Evolutionary conservation across 176 grass and related monocot genomes (phyloP).

Genomic region (Echinochloa phyllopogon): DNA sequence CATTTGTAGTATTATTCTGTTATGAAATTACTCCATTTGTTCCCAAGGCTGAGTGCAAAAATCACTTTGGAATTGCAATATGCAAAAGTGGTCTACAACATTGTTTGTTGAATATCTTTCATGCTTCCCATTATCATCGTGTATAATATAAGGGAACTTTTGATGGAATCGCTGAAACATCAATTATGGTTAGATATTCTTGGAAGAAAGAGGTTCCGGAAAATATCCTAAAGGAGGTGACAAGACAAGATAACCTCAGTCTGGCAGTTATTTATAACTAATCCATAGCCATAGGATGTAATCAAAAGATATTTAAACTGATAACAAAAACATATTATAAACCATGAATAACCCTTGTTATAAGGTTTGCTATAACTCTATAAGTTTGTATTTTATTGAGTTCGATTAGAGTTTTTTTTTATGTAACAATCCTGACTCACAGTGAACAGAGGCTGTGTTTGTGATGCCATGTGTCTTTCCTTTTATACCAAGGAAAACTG

Average conservation of each 20-base stretch:
- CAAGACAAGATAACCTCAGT: neutral
- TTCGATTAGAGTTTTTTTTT: neutral
- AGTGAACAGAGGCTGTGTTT: neutral
- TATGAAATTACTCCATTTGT: conserved; percentile 10
- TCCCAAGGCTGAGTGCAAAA: neutral
- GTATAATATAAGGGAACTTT: neutral
- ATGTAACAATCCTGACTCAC: neutral
- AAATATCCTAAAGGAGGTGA: neutral
- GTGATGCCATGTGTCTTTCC: neutral
- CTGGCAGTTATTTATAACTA: conserved; percentile 12
- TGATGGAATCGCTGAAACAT: neutral
- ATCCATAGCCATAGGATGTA: neutral
- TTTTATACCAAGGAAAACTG: conserved; percentile 10
- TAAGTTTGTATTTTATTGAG: neutral
- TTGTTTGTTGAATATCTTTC: conserved; percentile 5
- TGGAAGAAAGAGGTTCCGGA: conserved; percentile 3
- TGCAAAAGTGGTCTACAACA: neutral
- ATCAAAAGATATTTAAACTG: conserved; percentile 9
- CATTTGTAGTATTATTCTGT: neutral
- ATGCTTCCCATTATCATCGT: neutral
- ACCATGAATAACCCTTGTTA: neutral
- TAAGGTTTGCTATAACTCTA: neutral
- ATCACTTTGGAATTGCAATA: neutral
- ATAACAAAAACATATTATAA: conserved; percentile 10
- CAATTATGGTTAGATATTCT: conserved; percentile 17